phyloP scores from a whole-genome alignment of 2,329 filamentous ascomycete genomes.

The Fusarium sp. region DNA sequence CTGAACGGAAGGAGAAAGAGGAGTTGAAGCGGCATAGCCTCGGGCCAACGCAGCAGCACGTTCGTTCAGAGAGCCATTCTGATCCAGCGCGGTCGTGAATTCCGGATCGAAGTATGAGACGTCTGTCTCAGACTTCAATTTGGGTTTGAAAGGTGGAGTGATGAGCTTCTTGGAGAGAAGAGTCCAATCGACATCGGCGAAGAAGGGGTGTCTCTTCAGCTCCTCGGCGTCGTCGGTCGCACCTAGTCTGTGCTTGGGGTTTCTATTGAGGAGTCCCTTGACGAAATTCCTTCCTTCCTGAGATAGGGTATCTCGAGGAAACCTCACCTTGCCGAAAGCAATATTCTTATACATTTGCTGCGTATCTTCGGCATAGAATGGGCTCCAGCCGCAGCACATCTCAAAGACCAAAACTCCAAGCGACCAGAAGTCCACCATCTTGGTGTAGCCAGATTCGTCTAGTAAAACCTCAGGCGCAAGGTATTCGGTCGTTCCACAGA shows the following conservation, averaged over 20 bases:
- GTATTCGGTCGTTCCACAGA: constrained; percentile 98
- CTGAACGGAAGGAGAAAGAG: constrained; percentile 93
- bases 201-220: constrained; percentile 94
- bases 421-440: constrained; percentile 99
- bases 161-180: constrained; percentile 89
- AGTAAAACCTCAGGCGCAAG: constrained; percentile 93
- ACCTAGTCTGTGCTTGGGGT: constrained; percentile 93
- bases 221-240: constrained; percentile 92
- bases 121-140: constrained; percentile 93
- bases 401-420: constrained; percentile 97
- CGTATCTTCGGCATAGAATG: constrained; percentile 98
- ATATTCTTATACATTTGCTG: constrained; percentile 99
- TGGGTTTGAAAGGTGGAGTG: constrained; percentile 96
- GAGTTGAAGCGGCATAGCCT: constrained; percentile 88
- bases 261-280: constrained; percentile 95
- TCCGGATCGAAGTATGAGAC: constrained; percentile 99
- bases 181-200: constrained; percentile 92
- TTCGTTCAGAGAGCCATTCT: constrained; percentile 87
- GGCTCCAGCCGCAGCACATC: constrained; percentile 99
- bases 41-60: constrained; percentile 86
- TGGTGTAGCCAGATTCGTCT: constrained; percentile 97
- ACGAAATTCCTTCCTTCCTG: constrained; percentile 97
- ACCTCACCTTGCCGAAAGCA: constrained; percentile 96
- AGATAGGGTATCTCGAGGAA: constrained; percentile 92
- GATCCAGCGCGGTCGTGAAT: constrained; percentile 93